Percentiles rank a stretch among this genome's conserved stretches.
Conservation (phyloP, 345 rosid genomes). For the Hibiscus tridactylites region DNA sequence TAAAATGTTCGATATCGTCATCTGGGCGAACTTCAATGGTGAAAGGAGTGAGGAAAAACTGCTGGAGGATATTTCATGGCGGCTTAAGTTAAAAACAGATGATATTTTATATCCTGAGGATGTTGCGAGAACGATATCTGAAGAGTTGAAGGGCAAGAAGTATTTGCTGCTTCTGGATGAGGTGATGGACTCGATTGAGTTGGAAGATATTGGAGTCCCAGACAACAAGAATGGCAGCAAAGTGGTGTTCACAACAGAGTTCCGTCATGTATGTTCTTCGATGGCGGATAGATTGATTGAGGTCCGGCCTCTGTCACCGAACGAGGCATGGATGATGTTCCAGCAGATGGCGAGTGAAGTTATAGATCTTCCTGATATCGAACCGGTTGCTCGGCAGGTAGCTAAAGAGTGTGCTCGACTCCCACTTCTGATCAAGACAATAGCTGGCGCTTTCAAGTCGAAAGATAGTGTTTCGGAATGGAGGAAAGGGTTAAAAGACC, state of each 20-base stretch:
- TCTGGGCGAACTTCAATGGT: conserved; percentile 15
- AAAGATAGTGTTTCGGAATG: conserved; percentile 9
- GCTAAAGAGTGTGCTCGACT: conserved; percentile 10
- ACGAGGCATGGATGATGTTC: conserved; percentile 25
- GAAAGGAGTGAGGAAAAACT: conserved; percentile 15
- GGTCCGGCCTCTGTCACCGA: conserved; percentile 3
- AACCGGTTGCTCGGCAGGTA: conserved; percentile 10
- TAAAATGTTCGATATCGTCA: conserved; percentile 25
- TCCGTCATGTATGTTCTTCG: not conserved
- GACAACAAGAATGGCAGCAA: conserved; percentile 16
- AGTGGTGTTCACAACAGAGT: conserved; percentile 23
- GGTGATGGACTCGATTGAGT: conserved; percentile 13
- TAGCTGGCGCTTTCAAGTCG: conserved; percentile 11
- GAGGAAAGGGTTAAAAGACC: conserved; percentile 11
- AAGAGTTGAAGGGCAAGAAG: conserved; percentile 17
- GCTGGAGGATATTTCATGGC: conserved; percentile 15
- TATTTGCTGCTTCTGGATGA: conserved; percentile 32
- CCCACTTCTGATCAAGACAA: conserved; percentile 14
- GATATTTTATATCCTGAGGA: not conserved
- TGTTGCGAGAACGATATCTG: conserved; percentile 15
- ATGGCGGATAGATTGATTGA: conserved; percentile 21
- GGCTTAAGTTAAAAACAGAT: conserved; percentile 13
- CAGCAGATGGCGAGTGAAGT: conserved; percentile 12
- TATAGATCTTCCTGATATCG: conserved; percentile 12
- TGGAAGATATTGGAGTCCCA: conserved; percentile 16